phyloP scores from a whole-genome alignment of 2,329 filamentous ascomycete species.

The Mycogone perniciosa region DNA sequence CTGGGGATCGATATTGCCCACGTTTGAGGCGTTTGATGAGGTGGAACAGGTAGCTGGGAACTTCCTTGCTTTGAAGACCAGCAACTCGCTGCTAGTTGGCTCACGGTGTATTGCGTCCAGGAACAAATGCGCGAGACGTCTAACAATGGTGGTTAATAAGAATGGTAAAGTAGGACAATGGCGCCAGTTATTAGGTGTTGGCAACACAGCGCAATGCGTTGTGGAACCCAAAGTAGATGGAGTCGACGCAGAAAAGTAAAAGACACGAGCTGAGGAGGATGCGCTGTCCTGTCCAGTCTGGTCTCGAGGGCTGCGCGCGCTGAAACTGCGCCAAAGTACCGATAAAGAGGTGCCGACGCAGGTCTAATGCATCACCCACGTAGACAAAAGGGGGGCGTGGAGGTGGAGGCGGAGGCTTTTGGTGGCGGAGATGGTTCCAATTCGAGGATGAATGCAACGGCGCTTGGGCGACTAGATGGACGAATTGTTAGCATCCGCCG shows the following conservation, averaged over 20 bases:
- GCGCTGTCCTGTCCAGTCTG: neutral
- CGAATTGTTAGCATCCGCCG: neutral
- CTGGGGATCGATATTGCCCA: neutral
- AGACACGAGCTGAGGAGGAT: neutral
- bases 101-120: neutral
- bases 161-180: neutral
- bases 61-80: neutral
- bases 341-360: conserved; percentile 6
- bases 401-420: conserved; percentile 2
- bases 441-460: conserved; percentile 5
- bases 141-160: neutral
- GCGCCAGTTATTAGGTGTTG: neutral
- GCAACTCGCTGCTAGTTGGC: neutral
- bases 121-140: neutral
- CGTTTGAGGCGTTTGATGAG: conserved; percentile 1
- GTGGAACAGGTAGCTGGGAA: neutral
- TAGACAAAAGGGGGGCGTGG: conserved; percentile 6
- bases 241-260: neutral
- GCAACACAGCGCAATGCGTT: neutral
- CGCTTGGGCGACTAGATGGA: conserved; percentile 1
- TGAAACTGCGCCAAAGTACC: neutral
- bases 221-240: neutral
- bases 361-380: conserved; percentile 11
- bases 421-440: conserved; percentile 12
- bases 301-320: neutral